These are phyloP conservation scores for Fulvia fulva DNA, from an alignment of 2,329 filamentous ascomycete genomes.

Conservation along the genomic window DNA sequence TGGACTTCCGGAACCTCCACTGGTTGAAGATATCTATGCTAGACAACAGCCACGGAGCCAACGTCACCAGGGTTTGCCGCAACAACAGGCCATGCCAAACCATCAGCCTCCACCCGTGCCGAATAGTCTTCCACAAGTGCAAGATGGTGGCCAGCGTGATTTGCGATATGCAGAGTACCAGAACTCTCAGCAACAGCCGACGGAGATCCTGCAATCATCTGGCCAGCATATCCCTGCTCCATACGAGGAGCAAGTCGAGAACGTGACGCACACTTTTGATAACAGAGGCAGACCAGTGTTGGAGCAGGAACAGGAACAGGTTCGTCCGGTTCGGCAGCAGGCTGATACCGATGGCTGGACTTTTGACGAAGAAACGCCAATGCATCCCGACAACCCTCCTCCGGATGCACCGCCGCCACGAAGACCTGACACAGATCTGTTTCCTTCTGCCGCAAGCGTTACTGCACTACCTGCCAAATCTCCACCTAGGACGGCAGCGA, in stretches of 20 bases:
- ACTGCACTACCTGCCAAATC: constrained; percentile 71
- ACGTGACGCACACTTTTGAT: constrained; percentile 57
- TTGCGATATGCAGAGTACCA: constrained; percentile 38
- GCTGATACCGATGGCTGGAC: constrained; percentile 73
- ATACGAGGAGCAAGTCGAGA: constrained; percentile 55
- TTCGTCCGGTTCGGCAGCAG: constrained; percentile 18
- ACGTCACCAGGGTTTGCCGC: constrained; percentile 32
- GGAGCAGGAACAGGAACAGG: constrained; percentile 36
- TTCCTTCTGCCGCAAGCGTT: constrained; percentile 65
- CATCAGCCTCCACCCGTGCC: constrained; percentile 53
- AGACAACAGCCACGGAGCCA: constrained; percentile 52
- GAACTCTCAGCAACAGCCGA: constrained; percentile 34
- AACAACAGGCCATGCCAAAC: constrained; percentile 50
- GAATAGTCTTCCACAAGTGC: constrained; percentile 26
- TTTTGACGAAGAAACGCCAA: constrained; percentile 70
- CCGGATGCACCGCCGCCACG: constrained; percentile 53
- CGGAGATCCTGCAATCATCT: constrained; percentile 24
- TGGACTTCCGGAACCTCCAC: constrained; percentile 48
- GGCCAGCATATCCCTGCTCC: constrained; percentile 26
- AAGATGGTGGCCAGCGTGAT: constrained; percentile 18
- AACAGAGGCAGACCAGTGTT: constrained; percentile 52
- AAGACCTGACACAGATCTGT: constrained; percentile 80
- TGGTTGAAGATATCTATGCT: constrained; percentile 58
- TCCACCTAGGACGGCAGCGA: constrained; percentile 61
- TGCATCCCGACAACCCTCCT: constrained; percentile 41